Base-by-base conservation (phyloP, 2,329 filamentous ascomycete genomes). In the Pyrenochaeta sp. region DNA sequence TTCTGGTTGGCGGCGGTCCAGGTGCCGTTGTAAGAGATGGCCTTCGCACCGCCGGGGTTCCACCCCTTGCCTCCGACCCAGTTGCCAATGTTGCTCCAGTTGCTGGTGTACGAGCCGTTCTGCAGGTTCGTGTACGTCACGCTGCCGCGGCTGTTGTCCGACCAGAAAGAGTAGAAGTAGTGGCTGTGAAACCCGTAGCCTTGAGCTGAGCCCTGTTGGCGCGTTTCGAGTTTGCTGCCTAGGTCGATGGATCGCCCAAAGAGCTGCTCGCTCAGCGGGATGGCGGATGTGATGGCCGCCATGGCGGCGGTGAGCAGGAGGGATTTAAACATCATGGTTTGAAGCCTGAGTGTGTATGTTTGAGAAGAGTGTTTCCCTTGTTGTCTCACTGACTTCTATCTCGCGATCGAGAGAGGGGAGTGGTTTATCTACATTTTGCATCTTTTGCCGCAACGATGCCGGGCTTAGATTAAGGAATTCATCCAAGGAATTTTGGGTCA, bases 151-250 rank as follows among this genome's bases (percentile, higher is more conserved):
- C 77, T 77, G 45, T 84, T 81, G 41, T 77, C 81, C 80, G n/a
- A n/a, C n/a, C 80, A 85, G 73, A 76, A 84, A 7, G 78, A 81
- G 68, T 81, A 85, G 73, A 79, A 85, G 72, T 76, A 85, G 41
- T 81, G 81, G 57, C 81, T 78, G 70, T 79, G 72, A 6, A 73
- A 79, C 35, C 81, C 81, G 76, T 79, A 10, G 70, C 65, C 51
- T n/a, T n/a, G n/a, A n/a, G 73, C 78, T 39, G 72, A 63, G 18
- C 79, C 79, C 20, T 72, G 69, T 51, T 67, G 67, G 23, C 63
- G 61, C 15, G 59, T 52, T 29, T 55, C 55, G 18, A 67, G 52
- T 21, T 60, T 58, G 32, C 53, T n/a, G n/a, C n/a, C n/a, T n/a
- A n/a, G n/a, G n/a, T n/a, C 52, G 15, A 58, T 48, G 28, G 67